Conservation (phyloP, 2,329 filamentous ascomycete genomes). For the Colletotrichum agaves region DNA sequence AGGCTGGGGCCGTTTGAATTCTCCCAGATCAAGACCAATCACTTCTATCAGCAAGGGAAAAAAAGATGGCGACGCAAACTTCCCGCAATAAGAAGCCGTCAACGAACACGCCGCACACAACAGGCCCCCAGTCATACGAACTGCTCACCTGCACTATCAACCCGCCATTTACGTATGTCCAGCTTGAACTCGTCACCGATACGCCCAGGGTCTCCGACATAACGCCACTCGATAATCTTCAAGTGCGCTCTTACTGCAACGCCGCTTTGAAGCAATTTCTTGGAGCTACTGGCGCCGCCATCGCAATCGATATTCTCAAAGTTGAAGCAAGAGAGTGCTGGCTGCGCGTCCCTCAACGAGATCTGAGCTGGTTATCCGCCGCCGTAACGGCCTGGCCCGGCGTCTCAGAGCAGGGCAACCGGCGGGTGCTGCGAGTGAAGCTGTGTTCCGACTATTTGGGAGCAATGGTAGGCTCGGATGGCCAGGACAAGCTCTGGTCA, state of each 20-base stretch:
- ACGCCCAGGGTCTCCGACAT: slow-evolving; percentile 22
- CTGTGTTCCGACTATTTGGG: slow-evolving; percentile 74
- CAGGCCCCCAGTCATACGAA: slow-evolving; percentile 54
- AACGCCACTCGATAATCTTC: slow-evolving; percentile 66
- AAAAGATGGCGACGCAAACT: slow-evolving; percentile 30
- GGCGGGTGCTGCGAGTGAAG: slow-evolving; percentile 63
- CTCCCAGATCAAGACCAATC: too few species aligned
- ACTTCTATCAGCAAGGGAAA: too few species aligned
- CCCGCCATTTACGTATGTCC: slow-evolving; percentile 67
- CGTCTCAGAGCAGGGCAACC: slow-evolving; percentile 51
- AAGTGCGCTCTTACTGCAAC: slow-evolving; percentile 70
- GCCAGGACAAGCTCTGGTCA: slow-evolving; percentile 60
- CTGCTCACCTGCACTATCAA: slow-evolving; percentile 64
- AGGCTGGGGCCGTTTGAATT: not conserved
- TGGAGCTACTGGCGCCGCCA: slow-evolving; percentile 73
- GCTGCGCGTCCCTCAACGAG: slow-evolving; percentile 71
- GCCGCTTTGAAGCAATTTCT: slow-evolving; percentile 75
- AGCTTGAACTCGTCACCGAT: slow-evolving; percentile 59
- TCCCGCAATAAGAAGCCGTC: slow-evolving; percentile 6
- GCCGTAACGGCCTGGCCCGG: slow-evolving; percentile 75
- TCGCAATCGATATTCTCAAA: slow-evolving; percentile 77
- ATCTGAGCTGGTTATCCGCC: slow-evolving; percentile 69
- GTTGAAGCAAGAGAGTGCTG: slow-evolving; percentile 66
- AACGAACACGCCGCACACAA: slow-evolving; percentile 2
- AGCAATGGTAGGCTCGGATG: slow-evolving; percentile 62